Base-by-base conservation (phyloP, 441 rosid species). In the Rhodomyrtus psidioides region DNA sequence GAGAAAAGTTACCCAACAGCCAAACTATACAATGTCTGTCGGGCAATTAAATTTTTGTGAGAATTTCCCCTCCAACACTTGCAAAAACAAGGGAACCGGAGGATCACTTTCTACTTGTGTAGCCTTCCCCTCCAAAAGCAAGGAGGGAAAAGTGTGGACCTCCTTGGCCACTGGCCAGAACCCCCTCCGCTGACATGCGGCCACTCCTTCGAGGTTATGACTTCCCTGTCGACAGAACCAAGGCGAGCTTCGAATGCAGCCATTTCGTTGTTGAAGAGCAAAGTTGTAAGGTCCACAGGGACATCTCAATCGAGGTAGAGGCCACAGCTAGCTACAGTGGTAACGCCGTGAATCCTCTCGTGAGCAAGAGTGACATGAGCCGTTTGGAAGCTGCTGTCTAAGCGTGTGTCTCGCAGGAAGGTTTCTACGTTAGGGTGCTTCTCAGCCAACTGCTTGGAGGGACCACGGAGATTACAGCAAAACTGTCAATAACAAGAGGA, bases 361-460 rank as follows among this genome's bases (percentile, higher is more conserved):
- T 97, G 99, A 49, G 99, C 98, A 83, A 97, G 98, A 27, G 99
- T 96, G 39, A 95, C 92, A 83, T 96, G 99, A 85, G 97, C 96
- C 76, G 87, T 58, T 89, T 86, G 85, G 55, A 94, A 95, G 87
- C 87, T 89, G 86, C 87, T 89, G 84, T 89, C 92, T 84, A 93
- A 85, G 84, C 89, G 87, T 85, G 94, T 93, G 89, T 92, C 92
- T 90, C 90, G 86, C 84, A 95, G 91, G 88, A 94, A 94, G 82
- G 89, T 92, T 91, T 88, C 90, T 34, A 90, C 88, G 9, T 87
- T 26, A 19, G 93, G 90, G 85, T 93, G 88, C 90, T 86, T 86
- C 87, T 83, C 88, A 24, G 90, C 91, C 90, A 97, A 82, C 99
- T 97, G 93, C 74, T 56, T 51, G 49, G 83, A 86, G 46, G 24